Conservation (phyloP, 2,329 filamentous ascomycete genomes). For the Penicillium fuscoglaucum region DNA sequence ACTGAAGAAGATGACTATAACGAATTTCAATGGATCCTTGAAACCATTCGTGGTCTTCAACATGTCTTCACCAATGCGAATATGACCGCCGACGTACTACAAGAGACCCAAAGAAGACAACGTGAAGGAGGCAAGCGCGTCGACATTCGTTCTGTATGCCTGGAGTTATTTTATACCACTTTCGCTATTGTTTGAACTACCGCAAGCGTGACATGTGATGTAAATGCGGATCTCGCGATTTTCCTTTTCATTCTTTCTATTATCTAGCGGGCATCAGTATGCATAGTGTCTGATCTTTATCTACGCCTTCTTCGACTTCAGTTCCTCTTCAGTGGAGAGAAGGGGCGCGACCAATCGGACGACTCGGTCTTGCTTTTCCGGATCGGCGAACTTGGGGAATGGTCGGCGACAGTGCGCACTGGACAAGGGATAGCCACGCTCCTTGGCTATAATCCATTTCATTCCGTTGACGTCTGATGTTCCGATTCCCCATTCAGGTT, state of each 20-base stretch:
- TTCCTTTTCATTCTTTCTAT: background rate
- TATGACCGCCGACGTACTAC: slow-evolving; percentile 42
- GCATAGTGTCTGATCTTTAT: background rate
- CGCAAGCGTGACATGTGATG: background rate
- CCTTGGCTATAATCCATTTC: slow-evolving; percentile 60
- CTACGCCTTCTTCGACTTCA: background rate
- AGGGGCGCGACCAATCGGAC: background rate
- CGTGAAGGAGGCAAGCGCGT: slow-evolving; percentile 25
- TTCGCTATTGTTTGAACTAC: background rate
- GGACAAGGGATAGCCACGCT: slow-evolving; percentile 53
- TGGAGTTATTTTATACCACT: background rate
- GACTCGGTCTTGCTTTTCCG: background rate
- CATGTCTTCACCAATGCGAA: slow-evolving; percentile 43
- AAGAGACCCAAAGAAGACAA: slow-evolving; percentile 42
- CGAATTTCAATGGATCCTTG: slow-evolving; percentile 54
- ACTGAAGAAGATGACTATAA: slow-evolving; percentile 54
- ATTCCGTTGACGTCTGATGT: slow-evolving; percentile 63
- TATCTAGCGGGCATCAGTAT: background rate
- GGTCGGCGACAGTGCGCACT: slow-evolving; percentile 57
- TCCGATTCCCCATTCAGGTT: slow-evolving; percentile 58
- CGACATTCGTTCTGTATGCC: background rate
- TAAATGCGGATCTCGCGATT: background rate
- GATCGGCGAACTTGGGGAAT: slow-evolving; percentile 52
- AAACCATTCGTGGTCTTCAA: slow-evolving; percentile 43
- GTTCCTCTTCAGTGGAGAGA: background rate